Evolutionary conservation across 2,329 filamentous ascomycete species (phyloP).

Genomic region (Lizonia empirigonia): DNA sequence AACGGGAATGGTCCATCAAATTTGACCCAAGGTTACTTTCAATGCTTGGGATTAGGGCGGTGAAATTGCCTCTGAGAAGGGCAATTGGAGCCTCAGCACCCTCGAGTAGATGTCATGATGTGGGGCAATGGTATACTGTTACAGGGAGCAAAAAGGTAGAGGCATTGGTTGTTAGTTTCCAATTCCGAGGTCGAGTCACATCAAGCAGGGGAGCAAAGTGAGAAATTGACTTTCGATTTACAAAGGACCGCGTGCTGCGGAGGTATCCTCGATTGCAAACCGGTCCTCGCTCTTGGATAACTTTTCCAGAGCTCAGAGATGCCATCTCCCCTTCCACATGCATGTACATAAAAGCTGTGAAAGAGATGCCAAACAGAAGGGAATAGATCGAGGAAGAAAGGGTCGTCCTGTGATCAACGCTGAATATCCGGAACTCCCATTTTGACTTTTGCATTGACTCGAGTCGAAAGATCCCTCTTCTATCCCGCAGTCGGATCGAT

Average conservation of each 20-base stretch:
- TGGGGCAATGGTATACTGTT: neutral
- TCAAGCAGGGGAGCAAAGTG: slow-evolving; percentile 29
- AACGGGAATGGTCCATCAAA: slow-evolving; percentile 30
- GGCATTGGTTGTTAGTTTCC: no score
- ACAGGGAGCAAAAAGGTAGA: no score
- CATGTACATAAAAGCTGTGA: slow-evolving; percentile 49
- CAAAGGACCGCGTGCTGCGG: slow-evolving; percentile 51
- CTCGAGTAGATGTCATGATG: slow-evolving; percentile 1
- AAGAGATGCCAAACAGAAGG: slow-evolving; percentile 48
- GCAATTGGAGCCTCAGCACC: neutral
- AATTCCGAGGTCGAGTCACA: neutral
- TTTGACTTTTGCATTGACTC: slow-evolving; percentile 51
- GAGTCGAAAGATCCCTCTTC: slow-evolving; percentile 53
- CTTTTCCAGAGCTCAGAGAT: slow-evolving; percentile 48
- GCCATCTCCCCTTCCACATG: slow-evolving; percentile 52
- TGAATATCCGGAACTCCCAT: slow-evolving; percentile 54
- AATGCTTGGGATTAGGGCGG: slow-evolving; percentile 1
- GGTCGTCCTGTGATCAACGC: slow-evolving; percentile 48
- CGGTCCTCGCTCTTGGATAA: slow-evolving; percentile 48
- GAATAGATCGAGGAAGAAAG: slow-evolving; percentile 47
- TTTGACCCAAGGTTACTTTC: slow-evolving; percentile 23
- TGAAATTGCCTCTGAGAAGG: slow-evolving; percentile 2
- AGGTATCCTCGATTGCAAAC: slow-evolving; percentile 56
- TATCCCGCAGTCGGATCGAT: slow-evolving; percentile 52
- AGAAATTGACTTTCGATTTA: slow-evolving; percentile 49